Evolutionary conservation across 345 rosid genomes (phyloP).

Genomic region (Eutrema yunnanense): DNA sequence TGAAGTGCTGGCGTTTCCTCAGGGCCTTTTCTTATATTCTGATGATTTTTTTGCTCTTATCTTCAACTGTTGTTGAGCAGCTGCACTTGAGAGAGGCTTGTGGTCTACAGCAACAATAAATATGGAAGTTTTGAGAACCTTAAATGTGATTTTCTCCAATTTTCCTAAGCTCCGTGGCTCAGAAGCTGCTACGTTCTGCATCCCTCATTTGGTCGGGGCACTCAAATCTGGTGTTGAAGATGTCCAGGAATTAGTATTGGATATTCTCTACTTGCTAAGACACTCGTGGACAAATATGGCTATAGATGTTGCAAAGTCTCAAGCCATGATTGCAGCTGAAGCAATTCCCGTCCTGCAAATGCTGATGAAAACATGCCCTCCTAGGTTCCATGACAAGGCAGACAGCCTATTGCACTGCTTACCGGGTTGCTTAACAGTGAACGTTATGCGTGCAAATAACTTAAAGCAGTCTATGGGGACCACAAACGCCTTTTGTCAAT

Average conservation of each 20-base stretch:
- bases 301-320: constrained; percentile 71
- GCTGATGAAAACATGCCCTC: constrained; percentile 81
- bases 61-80: constrained; percentile 40
- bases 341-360: constrained; percentile 75
- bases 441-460: constrained; percentile 72
- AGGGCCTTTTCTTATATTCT: neutral
- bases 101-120: constrained; percentile 73
- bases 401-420: constrained; percentile 82
- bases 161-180: constrained; percentile 80
- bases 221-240: constrained; percentile 73
- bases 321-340: constrained; percentile 80
- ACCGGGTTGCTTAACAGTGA: constrained; percentile 84
- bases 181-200: constrained; percentile 86
- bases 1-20: neutral
- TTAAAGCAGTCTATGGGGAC: constrained; percentile 74
- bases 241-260: constrained; percentile 69
- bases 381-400: constrained; percentile 78
- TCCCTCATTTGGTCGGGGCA: constrained; percentile 76
- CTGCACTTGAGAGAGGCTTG: constrained; percentile 84
- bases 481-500: constrained; percentile 76
- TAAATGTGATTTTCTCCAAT: constrained; percentile 72
- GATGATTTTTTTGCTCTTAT: neutral
- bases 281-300: constrained; percentile 85
- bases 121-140: constrained; percentile 59
- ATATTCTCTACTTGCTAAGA: constrained; percentile 66